A percentile compares a stretch with the other conserved stretches of the same genome.
Conservation (phyloP, 2,329 filamentous ascomycete genomes). For the Drechslera avenae region DNA sequence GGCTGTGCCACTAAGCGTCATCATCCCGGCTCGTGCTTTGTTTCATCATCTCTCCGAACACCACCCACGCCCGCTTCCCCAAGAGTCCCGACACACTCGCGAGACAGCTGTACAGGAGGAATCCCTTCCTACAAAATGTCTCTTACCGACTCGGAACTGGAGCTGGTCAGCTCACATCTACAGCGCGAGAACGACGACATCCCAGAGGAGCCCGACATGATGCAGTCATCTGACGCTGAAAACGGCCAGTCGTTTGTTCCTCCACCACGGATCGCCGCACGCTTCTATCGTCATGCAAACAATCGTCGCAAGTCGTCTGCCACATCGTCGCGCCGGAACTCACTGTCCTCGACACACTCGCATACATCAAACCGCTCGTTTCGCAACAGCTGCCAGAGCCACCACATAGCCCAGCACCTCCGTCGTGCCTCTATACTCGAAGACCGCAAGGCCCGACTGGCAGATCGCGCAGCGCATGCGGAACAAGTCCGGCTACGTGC, state of each 20-base stretch:
- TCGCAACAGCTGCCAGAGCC: slow-evolving; percentile 68
- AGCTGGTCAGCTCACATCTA: slow-evolving; percentile 37
- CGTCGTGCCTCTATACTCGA: slow-evolving; percentile 81
- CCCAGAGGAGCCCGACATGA: slow-evolving; percentile 50
- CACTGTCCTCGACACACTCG: slow-evolving; percentile 76
- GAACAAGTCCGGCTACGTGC: slow-evolving; percentile 81
- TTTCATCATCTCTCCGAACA: slow-evolving; percentile 31
- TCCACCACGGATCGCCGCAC: slow-evolving; percentile 76
- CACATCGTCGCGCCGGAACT: slow-evolving; percentile 78
- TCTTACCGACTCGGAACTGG: slow-evolving; percentile 42
- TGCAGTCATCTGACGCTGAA: slow-evolving; percentile 48
- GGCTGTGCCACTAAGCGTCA: slow-evolving; percentile 30
- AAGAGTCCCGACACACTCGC: slow-evolving; percentile 27
- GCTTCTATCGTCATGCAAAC: slow-evolving; percentile 71
- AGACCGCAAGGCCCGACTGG: slow-evolving; percentile 77
- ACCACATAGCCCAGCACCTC: slow-evolving; percentile 77
- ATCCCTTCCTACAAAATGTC: slow-evolving; percentile 27
- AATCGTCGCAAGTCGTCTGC: slow-evolving; percentile 75
- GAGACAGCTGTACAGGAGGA: slow-evolving; percentile 18
- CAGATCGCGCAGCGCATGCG: slow-evolving; percentile 79
- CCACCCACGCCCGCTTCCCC: slow-evolving; percentile 6
- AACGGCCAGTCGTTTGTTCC: slow-evolving; percentile 61
- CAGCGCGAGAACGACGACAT: slow-evolving; percentile 47
- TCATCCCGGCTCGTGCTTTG: slow-evolving; percentile 36
- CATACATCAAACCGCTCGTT: slow-evolving; percentile 67